Evolutionary conservation across 352 stramenopile species (phyloP).

Genomic region (Phytophthora niederhauseri): DNA sequence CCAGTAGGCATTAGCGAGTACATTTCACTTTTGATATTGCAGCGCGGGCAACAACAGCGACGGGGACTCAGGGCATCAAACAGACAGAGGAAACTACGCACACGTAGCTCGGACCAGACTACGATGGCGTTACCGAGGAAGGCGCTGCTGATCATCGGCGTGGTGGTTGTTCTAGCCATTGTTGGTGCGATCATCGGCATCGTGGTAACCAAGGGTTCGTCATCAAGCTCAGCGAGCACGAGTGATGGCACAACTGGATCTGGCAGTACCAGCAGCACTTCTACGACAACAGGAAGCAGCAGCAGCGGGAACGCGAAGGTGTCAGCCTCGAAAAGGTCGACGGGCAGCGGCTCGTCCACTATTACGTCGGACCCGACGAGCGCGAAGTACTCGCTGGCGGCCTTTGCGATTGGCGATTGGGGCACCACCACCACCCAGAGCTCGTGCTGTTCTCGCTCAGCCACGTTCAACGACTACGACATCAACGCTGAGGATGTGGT

Average conservation of each 20-base stretch:
- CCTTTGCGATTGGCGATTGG: conserved; percentile 71
- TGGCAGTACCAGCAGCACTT: neutral
- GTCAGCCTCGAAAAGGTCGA: conserved; percentile 18
- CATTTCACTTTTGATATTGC: neutral
- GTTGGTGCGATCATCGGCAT: neutral
- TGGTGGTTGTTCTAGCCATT: neutral
- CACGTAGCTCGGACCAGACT: neutral
- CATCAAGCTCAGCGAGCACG: conserved; percentile 21
- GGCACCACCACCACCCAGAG: conserved; percentile 43
- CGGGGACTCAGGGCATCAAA: neutral
- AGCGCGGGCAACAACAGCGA: neutral
- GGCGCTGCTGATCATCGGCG: neutral
- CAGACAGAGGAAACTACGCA: neutral
- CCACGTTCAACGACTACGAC: conserved; percentile 54
- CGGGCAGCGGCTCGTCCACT: conserved; percentile 19
- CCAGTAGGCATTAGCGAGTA: neutral
- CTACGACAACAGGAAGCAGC: conserved; percentile 8
- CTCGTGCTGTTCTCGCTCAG: conserved; percentile 14
- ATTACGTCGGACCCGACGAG: conserved; percentile 37
- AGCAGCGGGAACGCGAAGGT: conserved; percentile 21
- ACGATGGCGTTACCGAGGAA: conserved; percentile 5
- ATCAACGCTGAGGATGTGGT: conserved; percentile 41
- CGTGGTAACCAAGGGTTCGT: conserved; percentile 1
- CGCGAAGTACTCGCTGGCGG: conserved; percentile 38
- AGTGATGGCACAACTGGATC: conserved; percentile 23